Base-by-base conservation (phyloP, 2,329 filamentous ascomycete species). In the Coniochaeta sp. region DNA sequence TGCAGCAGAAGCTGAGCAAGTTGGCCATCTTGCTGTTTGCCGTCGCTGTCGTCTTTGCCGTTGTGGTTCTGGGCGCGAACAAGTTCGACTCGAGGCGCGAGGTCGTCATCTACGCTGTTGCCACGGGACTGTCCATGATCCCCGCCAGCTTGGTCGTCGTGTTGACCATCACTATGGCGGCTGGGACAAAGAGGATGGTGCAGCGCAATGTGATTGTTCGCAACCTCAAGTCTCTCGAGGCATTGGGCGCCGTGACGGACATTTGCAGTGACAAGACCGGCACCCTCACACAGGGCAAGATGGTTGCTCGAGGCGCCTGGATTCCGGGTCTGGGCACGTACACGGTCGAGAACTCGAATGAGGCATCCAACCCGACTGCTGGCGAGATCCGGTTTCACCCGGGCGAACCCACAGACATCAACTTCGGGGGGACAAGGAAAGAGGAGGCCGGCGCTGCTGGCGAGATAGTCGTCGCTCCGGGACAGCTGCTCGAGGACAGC, bases 191-290 rank as follows among this genome's bases (percentile, higher is more conserved):
- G 65, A 75, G 77, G 16, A 83, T 84, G 80, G 80, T 80, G 9
- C 77, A 79, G 65, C 75, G 80, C 9, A 76, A 84, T 65, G 81
- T 85, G 55, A 77, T 85, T 58, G 80, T 84, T 30, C 76, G 81
- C 61, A 86, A 86, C 65, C 80, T 89, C 67, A 79, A 83, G 4
- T 84, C 84, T 2, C 79, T 89, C 7, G 87, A 89, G 67, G 86
- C 86, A 17, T 81, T 89, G 44, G 87, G 86, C 55, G 85, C 84
- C 59, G 85, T 89, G n/a, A 89, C 85, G 62, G 84, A 87, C 65
- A 86, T 89, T 62, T 89, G 86, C 72, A 88, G 85, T 42, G 86
- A 89, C 77, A 89, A 89, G 74, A 89, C 86, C 4, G 87, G 87
- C 50, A 89, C 86, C 1, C 74, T 87, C 56, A 87, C 84, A 8